A percentile compares a stretch with the other conserved stretches of the same genome.
phyloP scores from a whole-genome alignment of 306 rosid species.

The Castanospermum australe region DNA sequence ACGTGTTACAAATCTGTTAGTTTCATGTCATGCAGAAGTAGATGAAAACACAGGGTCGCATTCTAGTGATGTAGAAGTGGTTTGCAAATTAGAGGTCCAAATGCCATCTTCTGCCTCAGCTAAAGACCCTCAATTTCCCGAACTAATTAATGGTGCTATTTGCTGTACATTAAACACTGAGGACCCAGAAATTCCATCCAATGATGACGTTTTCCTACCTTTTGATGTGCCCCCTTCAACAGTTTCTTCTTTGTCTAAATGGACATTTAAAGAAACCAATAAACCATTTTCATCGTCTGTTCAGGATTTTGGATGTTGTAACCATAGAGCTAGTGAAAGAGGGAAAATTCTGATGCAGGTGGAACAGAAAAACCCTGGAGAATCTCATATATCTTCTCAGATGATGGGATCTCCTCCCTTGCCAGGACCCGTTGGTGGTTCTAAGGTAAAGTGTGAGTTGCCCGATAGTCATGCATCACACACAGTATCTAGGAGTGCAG shows the following conservation, averaged over 20 bases:
- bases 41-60: slow-evolving; percentile 39
- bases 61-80: slow-evolving; percentile 36
- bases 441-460: slow-evolving; percentile 40
- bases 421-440: slow-evolving; percentile 41
- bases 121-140: slow-evolving; percentile 51
- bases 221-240: slow-evolving; percentile 43
- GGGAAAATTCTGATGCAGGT: slow-evolving; percentile 41
- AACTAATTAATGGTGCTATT: slow-evolving; percentile 44
- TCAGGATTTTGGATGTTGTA: slow-evolving; percentile 37
- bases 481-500: slow-evolving; percentile 39
- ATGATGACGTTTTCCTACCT: slow-evolving; percentile 71
- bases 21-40: slow-evolving; percentile 39
- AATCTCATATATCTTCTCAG: slow-evolving; percentile 47
- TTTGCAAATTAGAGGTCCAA: slow-evolving; percentile 39
- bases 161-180: slow-evolving; percentile 67
- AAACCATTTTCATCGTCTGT: slow-evolving; percentile 42
- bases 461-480: slow-evolving; percentile 38
- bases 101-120: slow-evolving; percentile 46
- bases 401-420: slow-evolving; percentile 37
- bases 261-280: slow-evolving; percentile 31
- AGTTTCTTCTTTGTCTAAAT: slow-evolving; percentile 22
- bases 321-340: slow-evolving; percentile 39
- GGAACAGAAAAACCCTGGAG: slow-evolving; percentile 49
- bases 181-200: slow-evolving; percentile 78
- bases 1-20: slow-evolving; percentile 30